phyloP scores from a whole-genome alignment of 306 rosid species.

The Carpinus fangiana region DNA sequence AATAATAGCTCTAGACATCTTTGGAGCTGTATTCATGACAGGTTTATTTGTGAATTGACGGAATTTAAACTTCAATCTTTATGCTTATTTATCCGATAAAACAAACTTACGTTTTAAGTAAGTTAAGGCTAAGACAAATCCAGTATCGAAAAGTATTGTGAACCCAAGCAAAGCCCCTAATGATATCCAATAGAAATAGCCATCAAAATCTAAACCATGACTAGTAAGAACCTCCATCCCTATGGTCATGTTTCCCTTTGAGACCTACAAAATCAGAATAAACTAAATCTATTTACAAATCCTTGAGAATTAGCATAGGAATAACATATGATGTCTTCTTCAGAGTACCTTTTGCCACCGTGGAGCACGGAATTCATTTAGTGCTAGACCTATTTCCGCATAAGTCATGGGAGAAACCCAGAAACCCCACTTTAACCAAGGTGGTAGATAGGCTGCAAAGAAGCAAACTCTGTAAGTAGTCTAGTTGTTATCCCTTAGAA shows the following conservation, averaged over 20 bases:
- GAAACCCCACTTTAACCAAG: conserved; percentile 61
- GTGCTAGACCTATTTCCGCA: conserved; percentile 58
- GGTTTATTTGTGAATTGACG: conserved; percentile 23
- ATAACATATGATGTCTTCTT: conserved; percentile 6
- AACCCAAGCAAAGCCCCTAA: conserved; percentile 54
- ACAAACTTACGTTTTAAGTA: conserved; percentile 51
- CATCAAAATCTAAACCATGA: conserved; percentile 50
- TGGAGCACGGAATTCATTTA: conserved; percentile 60
- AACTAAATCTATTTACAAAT: conserved; percentile 2
- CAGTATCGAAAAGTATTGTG: conserved; percentile 43
- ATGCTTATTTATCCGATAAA: conserved; percentile 16
- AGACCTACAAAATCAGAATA: conserved; percentile 34
- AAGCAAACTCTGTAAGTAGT: conserved; percentile 29
- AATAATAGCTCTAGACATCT: conserved; percentile 51
- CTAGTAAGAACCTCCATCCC: conserved; percentile 44
- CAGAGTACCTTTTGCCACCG: conserved; percentile 60
- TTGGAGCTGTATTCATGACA: conserved; percentile 49
- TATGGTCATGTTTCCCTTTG: conserved; percentile 41
- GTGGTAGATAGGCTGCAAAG: conserved; percentile 56
- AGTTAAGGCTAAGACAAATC: conserved; percentile 54
- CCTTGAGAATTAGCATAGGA: conserved; percentile 12
- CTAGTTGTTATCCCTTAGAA: conserved; percentile 5
- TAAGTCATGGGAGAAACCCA: conserved; percentile 67
- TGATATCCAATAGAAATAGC: conserved; percentile 52
- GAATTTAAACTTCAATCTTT: conserved; percentile 7